A percentile compares a stretch with the other conserved stretches of the same genome.
Conservation (phyloP, 78 protist species). For the Guillardia theta region DNA sequence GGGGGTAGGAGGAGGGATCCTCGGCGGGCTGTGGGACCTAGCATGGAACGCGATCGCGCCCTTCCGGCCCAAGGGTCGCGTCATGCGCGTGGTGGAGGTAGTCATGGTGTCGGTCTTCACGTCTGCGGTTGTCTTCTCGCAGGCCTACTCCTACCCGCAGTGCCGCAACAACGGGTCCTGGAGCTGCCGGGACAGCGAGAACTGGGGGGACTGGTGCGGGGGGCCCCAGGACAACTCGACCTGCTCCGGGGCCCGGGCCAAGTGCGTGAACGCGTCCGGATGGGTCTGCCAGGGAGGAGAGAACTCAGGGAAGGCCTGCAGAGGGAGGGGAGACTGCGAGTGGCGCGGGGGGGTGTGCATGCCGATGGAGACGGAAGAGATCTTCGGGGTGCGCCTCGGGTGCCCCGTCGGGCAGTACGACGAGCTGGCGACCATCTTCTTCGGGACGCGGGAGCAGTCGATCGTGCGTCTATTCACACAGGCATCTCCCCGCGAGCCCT, state of each 20-base stretch:
- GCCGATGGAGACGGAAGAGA: background rate
- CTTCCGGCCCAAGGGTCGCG: background rate
- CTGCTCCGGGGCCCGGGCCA: background rate
- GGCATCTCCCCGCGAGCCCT: constrained; percentile 8
- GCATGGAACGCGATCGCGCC: background rate
- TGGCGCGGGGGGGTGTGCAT: constrained; percentile 29
- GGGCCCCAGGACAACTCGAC: background rate
- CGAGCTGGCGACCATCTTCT: constrained; percentile 42
- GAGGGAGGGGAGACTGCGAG: constrained; percentile 37
- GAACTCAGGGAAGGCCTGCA: background rate
- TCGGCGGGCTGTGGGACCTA: constrained; percentile 3
- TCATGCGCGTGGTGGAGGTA: background rate
- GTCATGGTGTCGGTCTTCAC: background rate
- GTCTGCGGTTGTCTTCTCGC: constrained; percentile 1
- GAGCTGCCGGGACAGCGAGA: constrained; percentile 14
- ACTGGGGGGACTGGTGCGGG: background rate
- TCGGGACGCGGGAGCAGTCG: constrained; percentile 39
- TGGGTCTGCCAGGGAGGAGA: constrained; percentile 3
- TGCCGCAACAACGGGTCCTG: constrained; percentile 38
- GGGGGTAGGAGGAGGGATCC: constrained; percentile 17
- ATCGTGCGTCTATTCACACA: constrained; percentile 26
- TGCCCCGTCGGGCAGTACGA: constrained; percentile 33
- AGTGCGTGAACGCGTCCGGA: constrained; percentile 1
- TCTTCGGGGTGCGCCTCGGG: constrained; percentile 24
- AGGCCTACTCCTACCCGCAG: constrained; percentile 16